Base-by-base conservation (phyloP, 2,329 filamentous ascomycete genomes). In the Parasarocladium wereldwijsianum region DNA sequence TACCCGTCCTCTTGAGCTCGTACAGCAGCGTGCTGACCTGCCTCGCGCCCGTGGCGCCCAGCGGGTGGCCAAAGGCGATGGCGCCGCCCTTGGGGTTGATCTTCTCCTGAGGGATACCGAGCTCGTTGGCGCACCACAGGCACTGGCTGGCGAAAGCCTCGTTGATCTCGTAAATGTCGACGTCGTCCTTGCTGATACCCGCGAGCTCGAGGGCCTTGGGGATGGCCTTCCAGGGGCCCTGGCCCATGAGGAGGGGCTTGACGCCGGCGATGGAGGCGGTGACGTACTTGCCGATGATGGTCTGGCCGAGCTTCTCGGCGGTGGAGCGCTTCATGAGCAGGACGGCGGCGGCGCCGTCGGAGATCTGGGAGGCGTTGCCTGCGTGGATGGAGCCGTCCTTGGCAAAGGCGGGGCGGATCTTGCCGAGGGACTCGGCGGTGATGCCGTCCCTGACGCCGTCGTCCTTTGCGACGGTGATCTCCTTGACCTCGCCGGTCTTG, bases 141-240 rank as follows among this genome's bases (percentile, higher is more conserved):
- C 84, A 93, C 67, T 96, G 87, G 39, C 74, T 82, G 18, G 90
- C 90, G 54, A 98, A 98, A 1, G 90, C 90, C 70, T 98, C 90
- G 64, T 98, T 98, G 68, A 98, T 94, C 70, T 98, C 90, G 49
- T 72, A 96, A 49, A 96, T 87, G 52, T 96, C 90, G 17, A 98
- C 84, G 42, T 96, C 87, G 34, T 93, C 78, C 56, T 77, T 83
- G 50, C 64, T 66, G 44, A 98, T 74, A 36, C 86, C 85, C 1
- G 86, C 82, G 54, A 90, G 86, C 51, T 82, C 70, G 33, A 94
- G 76, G 4, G 83, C 86, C 51, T 86, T 80, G 40, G 90, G 90
- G 47, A 98, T 96, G 34, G 90, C 86, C 57, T 86, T 86, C 73
- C 84, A 93, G 29, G 90, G 90, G 2, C 90, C 90, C 41, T 93